Evolutionary conservation across 495 filamentous ascomycete genomes (phyloP).

Genomic region (Penicillium fimorum): DNA sequence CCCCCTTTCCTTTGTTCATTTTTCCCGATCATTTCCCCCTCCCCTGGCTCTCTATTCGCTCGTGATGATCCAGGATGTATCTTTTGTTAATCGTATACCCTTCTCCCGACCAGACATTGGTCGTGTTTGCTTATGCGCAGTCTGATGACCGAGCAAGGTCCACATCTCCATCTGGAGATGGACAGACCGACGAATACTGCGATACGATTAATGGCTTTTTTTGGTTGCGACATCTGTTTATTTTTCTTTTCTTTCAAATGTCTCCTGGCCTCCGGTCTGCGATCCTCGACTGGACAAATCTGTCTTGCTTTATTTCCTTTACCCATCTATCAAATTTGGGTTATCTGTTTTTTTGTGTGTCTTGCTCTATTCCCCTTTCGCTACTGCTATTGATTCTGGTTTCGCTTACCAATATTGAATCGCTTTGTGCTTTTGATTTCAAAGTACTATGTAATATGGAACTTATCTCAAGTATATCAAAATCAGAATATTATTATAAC

Average conservation of each 20-base stretch:
- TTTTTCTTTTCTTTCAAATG: conserved; percentile 8
- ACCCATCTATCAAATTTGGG: conserved; percentile 8
- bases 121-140: conserved; percentile 18
- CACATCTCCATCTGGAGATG: not conserved
- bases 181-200: conserved; percentile 19
- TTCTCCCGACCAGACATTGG: conserved; percentile 16
- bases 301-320: conserved; percentile 9
- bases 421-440: conserved; percentile 10
- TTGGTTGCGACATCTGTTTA: conserved; percentile 15
- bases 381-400: conserved; percentile 22
- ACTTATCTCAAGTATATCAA: not conserved
- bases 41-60: conserved; percentile 1
- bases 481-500: not conserved
- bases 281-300: conserved; percentile 5
- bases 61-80: conserved; percentile 5
- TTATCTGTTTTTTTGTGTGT: conserved; percentile 10
- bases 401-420: conserved; percentile 22
- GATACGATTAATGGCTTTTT: conserved; percentile 24
- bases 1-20: conserved; percentile 3
- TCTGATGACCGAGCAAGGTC: conserved; percentile 9
- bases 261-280: not conserved
- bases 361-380: conserved; percentile 38
- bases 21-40: conserved; percentile 3
- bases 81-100: conserved; percentile 18
- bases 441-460: not conserved